These are phyloP conservation scores for Decorospora gaudefroyi DNA, from an alignment of 2,329 filamentous ascomycete species.

Conservation along the genomic window DNA sequence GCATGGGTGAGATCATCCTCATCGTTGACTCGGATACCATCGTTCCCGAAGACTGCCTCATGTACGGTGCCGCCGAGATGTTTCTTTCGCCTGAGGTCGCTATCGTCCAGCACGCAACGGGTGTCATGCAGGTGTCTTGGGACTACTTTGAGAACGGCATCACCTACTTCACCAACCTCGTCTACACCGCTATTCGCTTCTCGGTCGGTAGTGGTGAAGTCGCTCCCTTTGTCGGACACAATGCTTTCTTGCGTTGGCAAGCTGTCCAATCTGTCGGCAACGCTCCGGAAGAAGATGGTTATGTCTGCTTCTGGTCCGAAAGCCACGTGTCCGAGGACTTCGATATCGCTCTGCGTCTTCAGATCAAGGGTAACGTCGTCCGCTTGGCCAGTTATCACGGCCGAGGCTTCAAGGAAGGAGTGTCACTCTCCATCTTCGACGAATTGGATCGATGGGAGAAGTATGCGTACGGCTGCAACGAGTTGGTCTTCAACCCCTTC, in stretches of 20 bases:
- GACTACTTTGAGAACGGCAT: constrained; percentile 75
- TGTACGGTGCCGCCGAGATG: constrained; percentile 81
- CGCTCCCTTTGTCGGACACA: constrained; percentile 75
- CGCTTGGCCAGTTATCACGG: constrained; percentile 70
- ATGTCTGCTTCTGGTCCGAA: constrained; percentile 72
- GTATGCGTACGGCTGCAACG: constrained; percentile 69
- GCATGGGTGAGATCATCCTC: constrained; percentile 78
- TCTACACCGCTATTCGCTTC: constrained; percentile 72
- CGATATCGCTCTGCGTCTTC: constrained; percentile 71
- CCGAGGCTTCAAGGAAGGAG: constrained; percentile 72
- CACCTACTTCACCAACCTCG: constrained; percentile 75
- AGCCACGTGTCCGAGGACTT: constrained; percentile 77
- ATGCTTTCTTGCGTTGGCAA: constrained; percentile 72
- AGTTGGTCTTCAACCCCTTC: constrained; percentile 71
- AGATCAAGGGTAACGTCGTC: constrained; percentile 68
- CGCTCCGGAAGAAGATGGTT: constrained; percentile 57
- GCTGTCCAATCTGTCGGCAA: constrained; percentile 61
- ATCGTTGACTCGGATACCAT: constrained; percentile 52
- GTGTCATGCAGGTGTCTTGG: constrained; percentile 70
- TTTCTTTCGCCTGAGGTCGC: constrained; percentile 76
- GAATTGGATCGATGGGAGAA: constrained; percentile 73
- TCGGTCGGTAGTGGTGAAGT: constrained; percentile 71
- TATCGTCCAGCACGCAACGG: constrained; percentile 72
- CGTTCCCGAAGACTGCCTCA: constrained; percentile 69
- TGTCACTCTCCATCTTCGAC: constrained; percentile 73